phyloP scores from a whole-genome alignment of 768 basidiomycete genomes.

The Boletellus ananas region DNA sequence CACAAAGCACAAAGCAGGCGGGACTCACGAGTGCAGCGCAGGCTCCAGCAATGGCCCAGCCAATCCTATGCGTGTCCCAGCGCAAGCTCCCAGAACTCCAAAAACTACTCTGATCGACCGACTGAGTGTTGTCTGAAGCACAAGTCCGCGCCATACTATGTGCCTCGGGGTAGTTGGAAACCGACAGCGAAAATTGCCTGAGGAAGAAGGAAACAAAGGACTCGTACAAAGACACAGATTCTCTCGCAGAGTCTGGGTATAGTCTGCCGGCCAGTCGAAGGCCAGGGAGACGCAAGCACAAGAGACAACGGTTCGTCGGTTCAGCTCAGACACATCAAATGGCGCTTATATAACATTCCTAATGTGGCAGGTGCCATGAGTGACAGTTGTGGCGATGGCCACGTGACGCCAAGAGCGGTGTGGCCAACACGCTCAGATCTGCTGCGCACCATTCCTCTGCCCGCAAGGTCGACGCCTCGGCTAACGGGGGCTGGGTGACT shows the following conservation, averaged over 20 bases:
- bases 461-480: too few species aligned
- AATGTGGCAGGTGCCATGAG: background rate
- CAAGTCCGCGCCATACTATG: constrained; percentile 36
- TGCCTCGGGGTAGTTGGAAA: constrained; percentile 1
- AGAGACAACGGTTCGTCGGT: background rate
- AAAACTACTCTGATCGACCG: constrained; percentile 57
- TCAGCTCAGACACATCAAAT: too few species aligned
- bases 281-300: background rate
- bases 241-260: constrained; percentile 3
- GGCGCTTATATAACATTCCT: constrained; percentile 4
- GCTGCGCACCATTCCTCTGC: too few species aligned
- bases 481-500: too few species aligned
- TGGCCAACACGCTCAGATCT: too few species aligned
- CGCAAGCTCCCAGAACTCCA: constrained; percentile 52
- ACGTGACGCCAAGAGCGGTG: too few species aligned
- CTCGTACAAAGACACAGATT: constrained; percentile 6
- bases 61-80: constrained; percentile 64
- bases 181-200: background rate
- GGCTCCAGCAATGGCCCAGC: constrained; percentile 69
- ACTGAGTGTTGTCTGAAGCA: constrained; percentile 47
- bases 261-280: constrained; percentile 5
- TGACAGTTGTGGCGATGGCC: too few species aligned
- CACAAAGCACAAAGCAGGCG: background rate
- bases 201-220: background rate
- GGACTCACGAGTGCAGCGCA: constrained; percentile 52